Conservation (phyloP, 768 basidiomycete species). For the Gelatoporia subvermispora region DNA sequence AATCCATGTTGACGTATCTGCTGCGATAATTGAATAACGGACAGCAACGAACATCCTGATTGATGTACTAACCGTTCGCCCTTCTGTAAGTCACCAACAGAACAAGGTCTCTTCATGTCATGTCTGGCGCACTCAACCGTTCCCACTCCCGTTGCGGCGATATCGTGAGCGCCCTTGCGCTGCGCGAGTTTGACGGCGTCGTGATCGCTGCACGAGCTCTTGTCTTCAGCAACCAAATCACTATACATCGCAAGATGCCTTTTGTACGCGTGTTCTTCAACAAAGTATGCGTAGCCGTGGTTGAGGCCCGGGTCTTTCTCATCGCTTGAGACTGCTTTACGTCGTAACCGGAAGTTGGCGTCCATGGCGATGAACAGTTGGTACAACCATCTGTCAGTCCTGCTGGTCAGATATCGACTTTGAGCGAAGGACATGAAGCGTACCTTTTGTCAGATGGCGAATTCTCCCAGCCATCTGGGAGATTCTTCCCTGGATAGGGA, state of each 20-base stretch:
- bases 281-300: slow-evolving; percentile 22
- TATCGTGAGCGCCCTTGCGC: neutral
- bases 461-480: slow-evolving; percentile 14
- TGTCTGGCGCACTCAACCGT: slow-evolving; percentile 17
- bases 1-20: slow-evolving; percentile 23
- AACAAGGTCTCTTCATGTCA: slow-evolving; percentile 16
- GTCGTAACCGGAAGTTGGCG: slow-evolving; percentile 26
- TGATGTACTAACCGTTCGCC: slow-evolving; percentile 19
- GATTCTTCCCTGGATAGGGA: slow-evolving; percentile 16
- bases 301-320: slow-evolving; percentile 18
- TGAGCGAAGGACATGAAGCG: neutral
- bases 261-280: slow-evolving; percentile 18
- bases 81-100: slow-evolving; percentile 21
- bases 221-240: slow-evolving; percentile 15
- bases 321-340: slow-evolving; percentile 10
- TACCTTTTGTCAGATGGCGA: slow-evolving; percentile 10
- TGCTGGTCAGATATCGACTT: slow-evolving; percentile 3
- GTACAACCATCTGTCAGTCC: slow-evolving; percentile 24
- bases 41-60: too few species aligned
- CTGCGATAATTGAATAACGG: too few species aligned
- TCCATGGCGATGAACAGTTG: slow-evolving; percentile 21
- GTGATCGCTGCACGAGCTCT: slow-evolving; percentile 12
- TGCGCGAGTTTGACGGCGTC: slow-evolving; percentile 12
- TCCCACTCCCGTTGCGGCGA: slow-evolving; percentile 12
- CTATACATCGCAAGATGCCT: slow-evolving; percentile 8